Evolutionary conservation across 2,329 filamentous ascomycete genomes (phyloP).

Genomic region (Hypomyces perniciosus): DNA sequence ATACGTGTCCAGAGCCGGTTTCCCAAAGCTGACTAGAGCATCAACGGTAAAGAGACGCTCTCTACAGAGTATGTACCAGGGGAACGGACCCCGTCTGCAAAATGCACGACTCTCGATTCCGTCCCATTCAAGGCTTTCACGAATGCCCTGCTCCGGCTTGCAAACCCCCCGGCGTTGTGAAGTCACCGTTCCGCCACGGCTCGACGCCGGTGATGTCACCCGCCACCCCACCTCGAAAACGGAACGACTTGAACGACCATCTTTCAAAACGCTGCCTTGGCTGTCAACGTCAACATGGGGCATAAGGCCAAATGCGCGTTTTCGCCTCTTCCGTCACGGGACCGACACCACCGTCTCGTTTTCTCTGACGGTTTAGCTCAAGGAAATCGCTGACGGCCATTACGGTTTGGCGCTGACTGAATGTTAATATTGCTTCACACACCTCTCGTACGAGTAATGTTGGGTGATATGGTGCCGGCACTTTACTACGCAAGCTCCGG

Average conservation of each 20-base stretch:
- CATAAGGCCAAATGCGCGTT: background rate
- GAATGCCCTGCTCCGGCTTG: no score
- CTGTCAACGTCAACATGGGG: background rate
- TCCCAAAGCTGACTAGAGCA: no score
- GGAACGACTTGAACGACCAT: background rate
- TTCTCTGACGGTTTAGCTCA: background rate
- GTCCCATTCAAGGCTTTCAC: background rate
- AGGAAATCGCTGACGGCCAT: background rate
- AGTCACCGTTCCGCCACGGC: background rate
- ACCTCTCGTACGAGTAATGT: no score
- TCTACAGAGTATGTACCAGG: no score
- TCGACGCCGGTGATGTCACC: conserved; percentile 9
- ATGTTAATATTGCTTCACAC: no score
- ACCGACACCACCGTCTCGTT: conserved; percentile 23
- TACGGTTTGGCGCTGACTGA: background rate
- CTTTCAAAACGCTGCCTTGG: conserved; percentile 7
- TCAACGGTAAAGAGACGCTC: no score
- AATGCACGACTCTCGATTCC: no score
- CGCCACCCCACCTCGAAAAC: conserved; percentile 7
- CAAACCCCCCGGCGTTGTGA: background rate
- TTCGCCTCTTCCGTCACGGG: conserved; percentile 10
- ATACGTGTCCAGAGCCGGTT: no score
- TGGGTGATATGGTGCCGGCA: no score
- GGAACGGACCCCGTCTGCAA: no score
- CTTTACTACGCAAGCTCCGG: background rate